These are phyloP conservation scores for Chaetomiaceae sp. DNA, from an alignment of 2,329 filamentous ascomycete genomes.

Conservation along the genomic window DNA sequence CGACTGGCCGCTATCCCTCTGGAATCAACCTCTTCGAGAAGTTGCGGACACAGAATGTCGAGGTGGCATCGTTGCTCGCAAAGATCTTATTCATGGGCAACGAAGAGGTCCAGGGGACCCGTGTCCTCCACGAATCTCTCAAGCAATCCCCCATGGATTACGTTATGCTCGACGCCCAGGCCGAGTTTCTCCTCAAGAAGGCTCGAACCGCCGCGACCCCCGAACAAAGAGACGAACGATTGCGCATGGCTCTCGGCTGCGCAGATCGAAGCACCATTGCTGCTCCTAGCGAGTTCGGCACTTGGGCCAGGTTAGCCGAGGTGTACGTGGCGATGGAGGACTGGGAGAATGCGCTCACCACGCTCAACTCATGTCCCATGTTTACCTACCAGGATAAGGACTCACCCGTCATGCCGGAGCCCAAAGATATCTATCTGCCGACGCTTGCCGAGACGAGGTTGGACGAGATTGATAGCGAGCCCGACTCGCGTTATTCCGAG, in stretches of 20 bases:
- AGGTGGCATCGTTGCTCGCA: constrained; percentile 88
- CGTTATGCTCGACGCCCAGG: constrained; percentile 89
- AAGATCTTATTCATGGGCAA: constrained; percentile 91
- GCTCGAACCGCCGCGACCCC: constrained; percentile 52
- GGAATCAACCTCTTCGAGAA: constrained; percentile 98
- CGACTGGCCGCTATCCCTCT: constrained; percentile 87
- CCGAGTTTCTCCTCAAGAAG: constrained; percentile 85
- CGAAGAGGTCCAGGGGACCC: constrained; percentile 93
- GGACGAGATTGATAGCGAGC: constrained; percentile 93
- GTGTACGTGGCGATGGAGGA: constrained; percentile 92
- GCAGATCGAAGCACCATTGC: constrained; percentile 93
- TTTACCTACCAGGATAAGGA: constrained; percentile 99
- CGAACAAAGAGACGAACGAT: constrained; percentile 58
- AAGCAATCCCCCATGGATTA: constrained; percentile 97
- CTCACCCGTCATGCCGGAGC: constrained; percentile 88
- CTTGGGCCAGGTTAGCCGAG: constrained; percentile 89
- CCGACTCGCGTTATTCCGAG: constrained; percentile 73
- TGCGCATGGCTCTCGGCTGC: constrained; percentile 84
- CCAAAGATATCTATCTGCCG: constrained; percentile 79
- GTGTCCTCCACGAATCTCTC: constrained; percentile 79
- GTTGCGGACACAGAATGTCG: constrained; percentile 80
- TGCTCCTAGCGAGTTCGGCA: constrained; percentile 93
- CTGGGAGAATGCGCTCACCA: constrained; percentile 93
- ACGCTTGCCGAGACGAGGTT: constrained; percentile 83
- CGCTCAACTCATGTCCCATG: constrained; percentile 98